Conservation (phyloP, 306 rosid genomes). For the Pueraria montana region DNA sequence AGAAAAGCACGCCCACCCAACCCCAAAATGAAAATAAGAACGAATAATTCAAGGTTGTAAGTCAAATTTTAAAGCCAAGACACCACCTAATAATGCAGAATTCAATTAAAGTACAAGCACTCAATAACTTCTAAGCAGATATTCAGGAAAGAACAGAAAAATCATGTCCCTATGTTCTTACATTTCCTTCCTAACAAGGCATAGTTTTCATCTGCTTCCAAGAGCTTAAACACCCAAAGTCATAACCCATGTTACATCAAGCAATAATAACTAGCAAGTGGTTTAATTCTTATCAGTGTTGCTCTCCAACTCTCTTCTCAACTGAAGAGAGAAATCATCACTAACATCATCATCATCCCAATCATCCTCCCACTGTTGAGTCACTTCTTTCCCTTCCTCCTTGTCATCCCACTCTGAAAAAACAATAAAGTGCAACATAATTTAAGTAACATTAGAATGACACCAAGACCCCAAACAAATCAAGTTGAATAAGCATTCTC, state of each 20-base stretch:
- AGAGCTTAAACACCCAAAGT: constrained; percentile 38
- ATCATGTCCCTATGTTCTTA: constrained; percentile 11
- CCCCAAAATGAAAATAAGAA: constrained; percentile 20
- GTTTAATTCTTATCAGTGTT: constrained; percentile 59
- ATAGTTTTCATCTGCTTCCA: constrained; percentile 35
- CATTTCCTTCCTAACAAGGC: constrained; percentile 30
- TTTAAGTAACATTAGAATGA: constrained; percentile 26
- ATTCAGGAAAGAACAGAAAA: constrained; percentile 28
- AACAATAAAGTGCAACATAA: constrained; percentile 33
- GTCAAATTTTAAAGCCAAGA: constrained; percentile 31
- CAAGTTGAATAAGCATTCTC: not conserved
- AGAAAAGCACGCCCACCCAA: not conserved
- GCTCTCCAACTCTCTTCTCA: constrained; percentile 86
- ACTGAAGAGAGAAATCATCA: constrained; percentile 93
- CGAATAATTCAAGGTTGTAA: not conserved
- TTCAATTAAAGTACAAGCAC: constrained; percentile 25
- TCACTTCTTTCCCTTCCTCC: constrained; percentile 84
- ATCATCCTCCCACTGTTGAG: constrained; percentile 97
- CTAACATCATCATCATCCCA: constrained; percentile 97
- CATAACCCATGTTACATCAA: constrained; percentile 33
- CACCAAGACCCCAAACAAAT: not conserved
- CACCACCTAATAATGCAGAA: constrained; percentile 13
- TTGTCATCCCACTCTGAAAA: constrained; percentile 79
- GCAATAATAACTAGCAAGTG: constrained; percentile 24
- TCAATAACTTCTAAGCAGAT: constrained; percentile 26